Percentiles rank a stretch among this genome's conserved stretches.
phyloP scores from a whole-genome alignment of 2,329 filamentous ascomycete species.

The Trichoderma sp. region DNA sequence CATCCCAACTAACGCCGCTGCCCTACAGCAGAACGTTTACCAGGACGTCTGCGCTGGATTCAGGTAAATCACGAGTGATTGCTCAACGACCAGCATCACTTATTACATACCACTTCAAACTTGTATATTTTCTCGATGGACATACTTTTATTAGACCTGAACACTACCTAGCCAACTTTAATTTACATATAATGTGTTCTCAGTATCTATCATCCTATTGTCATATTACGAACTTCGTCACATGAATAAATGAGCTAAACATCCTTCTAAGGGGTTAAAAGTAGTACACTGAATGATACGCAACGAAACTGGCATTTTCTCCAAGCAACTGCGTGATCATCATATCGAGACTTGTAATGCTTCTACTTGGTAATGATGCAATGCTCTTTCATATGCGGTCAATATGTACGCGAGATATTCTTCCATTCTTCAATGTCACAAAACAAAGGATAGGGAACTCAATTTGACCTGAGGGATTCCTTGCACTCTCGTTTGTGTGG shows the following conservation, averaged over 20 bases:
- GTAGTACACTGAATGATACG: not conserved
- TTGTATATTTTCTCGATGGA: not conserved
- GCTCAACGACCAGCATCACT: not conserved
- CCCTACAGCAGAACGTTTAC: conserved; percentile 28
- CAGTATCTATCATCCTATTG: not conserved
- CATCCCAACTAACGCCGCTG: conserved; percentile 27
- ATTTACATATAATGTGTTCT: not conserved
- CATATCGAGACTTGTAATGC: too few relatives aligned
- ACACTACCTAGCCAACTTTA: not conserved
- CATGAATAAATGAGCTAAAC: not conserved
- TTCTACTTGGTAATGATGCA: too few relatives aligned
- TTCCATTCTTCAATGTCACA: too few relatives aligned
- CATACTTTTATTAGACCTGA: not conserved
- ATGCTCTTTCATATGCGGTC: too few relatives aligned
- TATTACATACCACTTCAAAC: not conserved
- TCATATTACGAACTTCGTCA: not conserved
- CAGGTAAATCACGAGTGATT: not conserved
- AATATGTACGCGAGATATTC: too few relatives aligned
- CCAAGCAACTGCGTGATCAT: too few relatives aligned
- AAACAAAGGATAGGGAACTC: too few relatives aligned
- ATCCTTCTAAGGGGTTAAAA: not conserved
- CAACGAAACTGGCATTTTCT: not conserved
- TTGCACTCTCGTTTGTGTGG: too few relatives aligned
- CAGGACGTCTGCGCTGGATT: conserved; percentile 27
- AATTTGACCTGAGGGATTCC: too few relatives aligned